Conservation (phyloP, 2,329 filamentous ascomycete genomes). For the Pseudocercospora eumusae region DNA sequence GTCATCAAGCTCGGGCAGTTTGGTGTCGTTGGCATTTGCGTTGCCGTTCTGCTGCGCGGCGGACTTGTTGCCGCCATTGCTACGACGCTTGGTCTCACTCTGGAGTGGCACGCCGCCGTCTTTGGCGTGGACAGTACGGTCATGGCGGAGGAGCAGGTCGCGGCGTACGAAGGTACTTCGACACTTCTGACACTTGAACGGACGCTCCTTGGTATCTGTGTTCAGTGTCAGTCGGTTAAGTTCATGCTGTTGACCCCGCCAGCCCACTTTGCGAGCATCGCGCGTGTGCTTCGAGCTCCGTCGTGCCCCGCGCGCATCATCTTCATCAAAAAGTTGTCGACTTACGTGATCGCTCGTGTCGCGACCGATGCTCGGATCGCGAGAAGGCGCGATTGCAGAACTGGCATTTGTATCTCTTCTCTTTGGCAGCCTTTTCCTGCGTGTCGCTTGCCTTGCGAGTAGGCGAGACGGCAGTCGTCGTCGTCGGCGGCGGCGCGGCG, state of each 20-base stretch:
- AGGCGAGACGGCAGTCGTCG: constrained; percentile 61
- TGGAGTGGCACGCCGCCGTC: constrained; percentile 92
- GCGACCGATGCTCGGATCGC: constrained; percentile 92
- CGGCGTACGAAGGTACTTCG: constrained; percentile 97
- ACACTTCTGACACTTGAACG: constrained; percentile 98
- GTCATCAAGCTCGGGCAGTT: constrained; percentile 79
- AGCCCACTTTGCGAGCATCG: constrained; percentile 28
- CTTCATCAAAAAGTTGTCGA: constrained; percentile 41
- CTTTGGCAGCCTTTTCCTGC: constrained; percentile 44
- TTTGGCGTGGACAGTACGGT: constrained; percentile 97
- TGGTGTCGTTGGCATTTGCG: constrained; percentile 59
- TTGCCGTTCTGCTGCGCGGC: constrained; percentile 33
- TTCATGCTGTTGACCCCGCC: constrained; percentile 28
- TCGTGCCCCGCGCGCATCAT: constrained; percentile 25
- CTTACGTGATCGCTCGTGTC: constrained; percentile 98
- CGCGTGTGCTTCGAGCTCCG: constrained; percentile 20
- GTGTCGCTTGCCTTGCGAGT: constrained; percentile 32
- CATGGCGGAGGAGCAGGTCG: constrained; percentile 92
- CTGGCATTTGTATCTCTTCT: constrained; percentile 98
- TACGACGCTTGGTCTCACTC: constrained; percentile 86
- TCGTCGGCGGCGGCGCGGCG: constrained; percentile 49
- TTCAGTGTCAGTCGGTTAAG: constrained; percentile 15
- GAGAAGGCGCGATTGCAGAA: constrained; percentile 73
- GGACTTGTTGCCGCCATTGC: constrained; percentile 32
- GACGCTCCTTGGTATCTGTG: constrained; percentile 93